A percentile compares a stretch with the other conserved stretches of the same genome.
phyloP scores from a whole-genome alignment of 768 basidiomycete genomes.

The Daedalea quercina region DNA sequence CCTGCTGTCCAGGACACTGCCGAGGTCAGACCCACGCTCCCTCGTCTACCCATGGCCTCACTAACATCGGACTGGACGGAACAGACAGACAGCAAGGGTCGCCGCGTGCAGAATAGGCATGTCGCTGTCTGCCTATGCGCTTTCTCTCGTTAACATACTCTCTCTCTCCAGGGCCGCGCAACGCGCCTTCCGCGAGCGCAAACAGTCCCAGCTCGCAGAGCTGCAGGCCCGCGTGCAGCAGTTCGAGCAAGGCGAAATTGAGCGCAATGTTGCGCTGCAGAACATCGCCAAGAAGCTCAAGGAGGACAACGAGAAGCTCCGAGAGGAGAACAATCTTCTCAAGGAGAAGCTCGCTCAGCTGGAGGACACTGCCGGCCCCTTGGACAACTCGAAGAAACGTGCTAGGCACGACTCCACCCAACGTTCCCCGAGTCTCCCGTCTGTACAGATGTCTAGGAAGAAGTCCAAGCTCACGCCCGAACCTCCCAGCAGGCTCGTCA shows the following conservation, averaged over 20 bases:
- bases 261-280: conserved; percentile 81
- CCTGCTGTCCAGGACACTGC: conserved; percentile 31
- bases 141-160: conserved; percentile 9
- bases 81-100: conserved; percentile 47
- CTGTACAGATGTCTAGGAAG: conserved; percentile 30
- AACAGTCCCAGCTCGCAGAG: conserved; percentile 82
- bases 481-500: conserved; percentile 8
- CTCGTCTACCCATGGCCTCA: conserved; percentile 5
- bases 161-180: conserved; percentile 61
- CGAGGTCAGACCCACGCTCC: conserved; percentile 36
- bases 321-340: conserved; percentile 57
- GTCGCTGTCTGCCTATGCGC: conserved; percentile 1
- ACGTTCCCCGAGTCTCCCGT: conserved; percentile 21
- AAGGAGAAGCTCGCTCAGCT: conserved; percentile 32
- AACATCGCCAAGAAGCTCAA: conserved; percentile 77
- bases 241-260: conserved; percentile 88
- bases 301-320: conserved; percentile 77
- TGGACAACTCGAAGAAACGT: conserved; percentile 45
- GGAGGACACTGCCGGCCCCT: conserved; percentile 18
- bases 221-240: conserved; percentile 79
- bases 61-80: conserved; percentile 1
- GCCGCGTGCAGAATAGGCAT: conserved; percentile 75
- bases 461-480: conserved; percentile 22
- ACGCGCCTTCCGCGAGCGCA: conserved; percentile 84
- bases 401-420: conserved; percentile 45